Evolutionary conservation across 768 basidiomycete genomes (phyloP).

Genomic region (Cubamyces lactineus): DNA sequence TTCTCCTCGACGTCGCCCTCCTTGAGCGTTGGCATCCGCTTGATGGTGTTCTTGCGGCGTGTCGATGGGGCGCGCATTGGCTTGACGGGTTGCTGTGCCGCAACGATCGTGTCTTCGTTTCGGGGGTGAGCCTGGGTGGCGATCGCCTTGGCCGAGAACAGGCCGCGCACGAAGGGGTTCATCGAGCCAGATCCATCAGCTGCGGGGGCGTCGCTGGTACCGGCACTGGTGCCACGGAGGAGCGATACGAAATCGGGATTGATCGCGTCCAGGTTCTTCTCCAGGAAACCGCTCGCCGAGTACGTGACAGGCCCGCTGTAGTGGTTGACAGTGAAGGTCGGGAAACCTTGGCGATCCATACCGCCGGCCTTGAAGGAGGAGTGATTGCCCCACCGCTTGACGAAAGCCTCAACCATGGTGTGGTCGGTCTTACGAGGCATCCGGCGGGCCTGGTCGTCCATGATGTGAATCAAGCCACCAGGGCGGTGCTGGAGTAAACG

Average conservation of each 20-base stretch:
- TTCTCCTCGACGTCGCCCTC: constrained; percentile 54
- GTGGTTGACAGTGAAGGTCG: constrained; percentile 90
- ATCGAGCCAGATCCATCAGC: constrained; percentile 76
- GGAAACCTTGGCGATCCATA: constrained; percentile 75
- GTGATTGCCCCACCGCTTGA: constrained; percentile 94
- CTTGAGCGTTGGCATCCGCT: constrained; percentile 58
- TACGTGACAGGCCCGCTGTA: constrained; percentile 92
- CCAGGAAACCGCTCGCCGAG: constrained; percentile 87
- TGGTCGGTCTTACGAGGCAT: constrained; percentile 89
- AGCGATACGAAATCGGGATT: constrained; percentile 94
- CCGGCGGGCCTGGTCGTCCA: constrained; percentile 93
- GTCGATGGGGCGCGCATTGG: constrained; percentile 94
- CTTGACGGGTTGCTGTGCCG: constrained; percentile 91
- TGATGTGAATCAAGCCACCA: constrained; percentile 93
- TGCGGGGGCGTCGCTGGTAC: constrained; percentile 43
- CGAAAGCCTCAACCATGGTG: constrained; percentile 93
- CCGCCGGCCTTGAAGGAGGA: constrained; percentile 85
- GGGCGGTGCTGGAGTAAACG: constrained; percentile 83
- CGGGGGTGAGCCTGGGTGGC: constrained; percentile 91
- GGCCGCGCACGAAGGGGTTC: constrained; percentile 88
- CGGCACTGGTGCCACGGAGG: constrained; percentile 60
- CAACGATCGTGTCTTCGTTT: constrained; percentile 94
- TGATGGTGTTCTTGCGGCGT: constrained; percentile 74
- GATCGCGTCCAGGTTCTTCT: constrained; percentile 84
- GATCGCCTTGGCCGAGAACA: constrained; percentile 88